Conservation (phyloP, 2,329 filamentous ascomycete species). For the Westerdykella ornata region DNA sequence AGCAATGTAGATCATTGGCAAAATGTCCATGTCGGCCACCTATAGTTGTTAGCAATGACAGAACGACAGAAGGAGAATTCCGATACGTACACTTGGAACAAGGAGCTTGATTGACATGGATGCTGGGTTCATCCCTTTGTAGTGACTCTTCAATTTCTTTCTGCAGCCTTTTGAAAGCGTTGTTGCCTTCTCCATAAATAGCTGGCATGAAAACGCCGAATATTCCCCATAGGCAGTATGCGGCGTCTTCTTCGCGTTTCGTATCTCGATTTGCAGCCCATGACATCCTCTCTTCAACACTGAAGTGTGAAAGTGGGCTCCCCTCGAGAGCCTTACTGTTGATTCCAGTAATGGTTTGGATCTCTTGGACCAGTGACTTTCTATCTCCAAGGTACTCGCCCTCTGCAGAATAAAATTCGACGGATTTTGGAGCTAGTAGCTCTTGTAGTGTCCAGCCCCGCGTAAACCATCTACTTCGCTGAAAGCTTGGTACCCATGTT, state of each 20-base stretch:
- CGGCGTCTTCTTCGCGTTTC: constrained; percentile 11
- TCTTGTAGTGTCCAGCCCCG: constrained; percentile 2
- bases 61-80: too few species aligned
- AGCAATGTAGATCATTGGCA: too few species aligned
- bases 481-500: background rate
- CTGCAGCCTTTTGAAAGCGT: constrained; percentile 6
- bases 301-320: constrained; percentile 1
- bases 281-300: constrained; percentile 8
- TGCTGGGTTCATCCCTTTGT: too few species aligned
- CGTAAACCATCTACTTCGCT: constrained; percentile 3
- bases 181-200: constrained; percentile 9
- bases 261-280: constrained; percentile 17
- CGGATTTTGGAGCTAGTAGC: constrained; percentile 3
- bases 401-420: constrained; percentile 8
- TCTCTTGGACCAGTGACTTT: constrained; percentile 6
- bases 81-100: too few species aligned
- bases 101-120: too few species aligned
- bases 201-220: constrained; percentile 14
- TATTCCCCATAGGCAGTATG: constrained; percentile 10
- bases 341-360: constrained; percentile 8
- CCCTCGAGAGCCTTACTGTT: constrained; percentile 3
- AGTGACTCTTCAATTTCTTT: too few species aligned
- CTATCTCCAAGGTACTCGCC: constrained; percentile 7
- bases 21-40: too few species aligned
- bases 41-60: too few species aligned